Percentiles rank a stretch among this genome's conserved stretches.
These are phyloP conservation scores for Casuarina glauca DNA, from an alignment of 306 rosid genomes.

Conservation along the genomic window DNA sequence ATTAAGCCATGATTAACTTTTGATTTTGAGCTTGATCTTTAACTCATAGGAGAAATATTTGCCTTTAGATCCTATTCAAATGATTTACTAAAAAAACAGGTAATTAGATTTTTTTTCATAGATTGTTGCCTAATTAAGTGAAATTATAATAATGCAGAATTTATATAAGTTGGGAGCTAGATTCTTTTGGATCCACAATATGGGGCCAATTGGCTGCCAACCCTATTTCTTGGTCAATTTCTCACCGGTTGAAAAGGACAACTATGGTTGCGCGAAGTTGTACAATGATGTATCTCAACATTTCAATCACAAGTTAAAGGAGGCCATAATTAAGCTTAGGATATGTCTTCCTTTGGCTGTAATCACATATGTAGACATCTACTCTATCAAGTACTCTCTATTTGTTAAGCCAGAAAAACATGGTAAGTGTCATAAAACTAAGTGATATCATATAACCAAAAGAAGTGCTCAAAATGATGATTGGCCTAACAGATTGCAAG, in stretches of 20 bases:
- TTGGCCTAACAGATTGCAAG: too few relatives aligned
- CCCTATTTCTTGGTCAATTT: conserved; percentile 23
- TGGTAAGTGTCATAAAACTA: conserved; percentile 28
- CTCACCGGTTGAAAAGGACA: conserved; percentile 26
- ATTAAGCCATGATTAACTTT: background rate
- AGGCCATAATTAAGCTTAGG: conserved; percentile 43
- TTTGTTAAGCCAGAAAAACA: conserved; percentile 34
- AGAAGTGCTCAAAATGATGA: too few relatives aligned
- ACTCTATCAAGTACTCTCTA: conserved; percentile 36
- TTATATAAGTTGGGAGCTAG: conserved; percentile 36
- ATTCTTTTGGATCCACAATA: conserved; percentile 43
- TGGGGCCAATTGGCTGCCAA: conserved; percentile 42
- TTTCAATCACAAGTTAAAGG: conserved; percentile 55
- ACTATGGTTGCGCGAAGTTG: conserved; percentile 46
- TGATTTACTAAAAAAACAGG: too few relatives aligned
- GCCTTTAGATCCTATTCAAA: background rate
- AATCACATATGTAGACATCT: conserved; percentile 62
- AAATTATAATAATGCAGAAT: conserved; percentile 6
- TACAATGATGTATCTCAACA: conserved; percentile 52
- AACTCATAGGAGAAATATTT: background rate
- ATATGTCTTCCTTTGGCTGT: conserved; percentile 47
- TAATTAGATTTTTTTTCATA: background rate
- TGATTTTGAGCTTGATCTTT: background rate
- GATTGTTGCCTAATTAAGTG: too few relatives aligned
- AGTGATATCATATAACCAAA: too few relatives aligned